phyloP scores from a whole-genome alignment of 140 eudicot genomes.

The Stevia rebaudiana region DNA sequence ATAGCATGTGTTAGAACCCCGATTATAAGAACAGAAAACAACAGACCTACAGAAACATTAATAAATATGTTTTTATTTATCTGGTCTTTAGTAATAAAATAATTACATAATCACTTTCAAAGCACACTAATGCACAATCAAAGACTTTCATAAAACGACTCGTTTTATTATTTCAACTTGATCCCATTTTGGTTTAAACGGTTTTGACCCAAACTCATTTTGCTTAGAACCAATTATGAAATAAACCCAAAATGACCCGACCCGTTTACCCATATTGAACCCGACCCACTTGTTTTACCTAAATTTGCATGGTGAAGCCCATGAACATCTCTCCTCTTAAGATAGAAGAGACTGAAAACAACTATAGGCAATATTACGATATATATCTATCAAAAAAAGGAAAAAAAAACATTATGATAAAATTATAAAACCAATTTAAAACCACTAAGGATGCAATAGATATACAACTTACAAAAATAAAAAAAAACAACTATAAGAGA shows the following conservation, averaged over 20 bases:
- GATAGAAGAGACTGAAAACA: conserved; percentile 44
- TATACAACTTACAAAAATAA: too few relatives aligned
- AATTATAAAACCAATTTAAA: background rate
- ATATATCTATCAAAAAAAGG: conserved; percentile 44
- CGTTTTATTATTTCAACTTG: background rate
- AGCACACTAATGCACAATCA: background rate
- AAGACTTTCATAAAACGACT: background rate
- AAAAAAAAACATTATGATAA: background rate
- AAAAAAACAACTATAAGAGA: too few relatives aligned
- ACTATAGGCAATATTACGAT: conserved; percentile 64
- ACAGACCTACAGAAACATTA: background rate
- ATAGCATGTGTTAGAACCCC: background rate
- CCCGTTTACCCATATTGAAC: background rate
- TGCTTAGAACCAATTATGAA: background rate
- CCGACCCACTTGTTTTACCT: conserved; percentile 27
- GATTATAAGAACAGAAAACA: background rate
- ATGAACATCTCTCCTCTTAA: conserved; percentile 58
- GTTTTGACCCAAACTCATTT: background rate
- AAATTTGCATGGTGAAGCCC: conserved; percentile 66
- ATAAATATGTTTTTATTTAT: background rate
- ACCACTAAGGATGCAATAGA: too few relatives aligned
- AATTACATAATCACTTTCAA: background rate
- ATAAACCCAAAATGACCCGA: background rate
- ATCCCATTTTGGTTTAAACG: background rate
- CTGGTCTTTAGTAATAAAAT: background rate